Base-by-base conservation (phyloP, 2,329 filamentous ascomycete species). In the Colletotrichum spaethianum region DNA sequence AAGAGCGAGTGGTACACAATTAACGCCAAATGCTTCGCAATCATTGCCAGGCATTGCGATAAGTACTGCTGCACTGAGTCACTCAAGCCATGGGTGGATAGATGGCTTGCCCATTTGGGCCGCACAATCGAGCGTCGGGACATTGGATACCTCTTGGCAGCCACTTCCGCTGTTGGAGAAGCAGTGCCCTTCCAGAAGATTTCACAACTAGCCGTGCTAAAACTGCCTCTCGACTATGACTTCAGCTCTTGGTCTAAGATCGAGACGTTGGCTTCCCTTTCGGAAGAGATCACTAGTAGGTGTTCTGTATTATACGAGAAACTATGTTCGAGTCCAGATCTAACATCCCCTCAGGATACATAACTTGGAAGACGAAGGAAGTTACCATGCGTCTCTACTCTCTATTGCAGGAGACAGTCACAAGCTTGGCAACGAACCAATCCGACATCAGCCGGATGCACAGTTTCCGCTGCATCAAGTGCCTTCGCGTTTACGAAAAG, bases 161-260 rank as follows among this genome's bases (percentile, higher is more conserved):
- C 59, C 4, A 59, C 31, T 44, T 31, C 38, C 33, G 7, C 20
- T 16, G 16, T 59, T 18, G 33, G 48, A 20, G 16, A 65, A 28
- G 5, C n/a, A 14, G 31, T 26, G 12, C 20, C 26, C 2, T 66
- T 66, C 8, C n/a, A 28, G 4, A 59, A 26, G 9, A 38, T 33
- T 12, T 40, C 50, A 3, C 56, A 12, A 6, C 11, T 55, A 12
- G 50, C 62, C 20, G n/a, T 65, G 9, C 18, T 55, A 16, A 5
- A 16, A 18, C 26, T 65, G 14, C 62, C 50, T n/a, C 23, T 56
- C 33, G 16, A 56, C 62, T 48, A 36, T 50, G 50, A 65, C 38
- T 65, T 65, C 38, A 42, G 16, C 7, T 38, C 50, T 6, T 64
- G 62, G 62, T 36, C 16, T 4, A 12, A n/a, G 5, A 50, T 55